Percentiles rank a stretch among this genome's conserved stretches.
Evolutionary conservation across 805 yeast species (phyloP).

Genomic region (Scheffersomyces stipitis): DNA sequence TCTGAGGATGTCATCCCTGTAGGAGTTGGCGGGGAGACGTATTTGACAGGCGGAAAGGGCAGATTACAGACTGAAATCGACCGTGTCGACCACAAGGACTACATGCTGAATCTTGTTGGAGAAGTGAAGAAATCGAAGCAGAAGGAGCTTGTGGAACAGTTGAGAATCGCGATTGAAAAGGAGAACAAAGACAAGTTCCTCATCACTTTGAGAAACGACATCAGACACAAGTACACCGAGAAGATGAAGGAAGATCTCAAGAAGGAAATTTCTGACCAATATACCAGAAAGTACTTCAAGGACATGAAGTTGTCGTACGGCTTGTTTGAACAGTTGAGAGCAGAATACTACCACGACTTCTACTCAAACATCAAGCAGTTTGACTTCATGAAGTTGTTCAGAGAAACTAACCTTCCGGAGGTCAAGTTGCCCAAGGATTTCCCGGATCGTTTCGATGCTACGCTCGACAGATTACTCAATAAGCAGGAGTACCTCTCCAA

Average conservation of each 20-base stretch:
- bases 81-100: conserved; percentile 6
- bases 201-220: conserved; percentile 6
- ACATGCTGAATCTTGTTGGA: conserved; percentile 3
- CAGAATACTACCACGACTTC: conserved; percentile 10
- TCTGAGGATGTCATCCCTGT: neutral
- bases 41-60: neutral
- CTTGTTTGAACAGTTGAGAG: conserved; percentile 12
- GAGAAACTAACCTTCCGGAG: conserved; percentile 6
- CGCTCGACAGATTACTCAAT: conserved; percentile 7
- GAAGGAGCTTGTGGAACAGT: conserved; percentile 7
- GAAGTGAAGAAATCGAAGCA: conserved; percentile 9
- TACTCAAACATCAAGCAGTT: conserved; percentile 7
- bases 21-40: neutral
- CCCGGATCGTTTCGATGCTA: conserved; percentile 6
- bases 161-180: conserved; percentile 6
- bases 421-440: conserved; percentile 5
- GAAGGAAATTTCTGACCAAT: conserved; percentile 6
- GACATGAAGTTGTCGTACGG: conserved; percentile 11
- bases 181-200: conserved; percentile 8
- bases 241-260: conserved; percentile 7
- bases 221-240: conserved; percentile 9
- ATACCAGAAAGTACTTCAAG: conserved; percentile 12
- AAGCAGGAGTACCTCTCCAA: conserved; percentile 8
- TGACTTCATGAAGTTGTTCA: conserved; percentile 13
- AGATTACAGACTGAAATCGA: conserved; percentile 6